A percentile compares a stretch with the other conserved stretches of the same genome.
These are phyloP conservation scores for Lepidium africanum DNA, from an alignment of 345 rosid species.

Conservation along the genomic window DNA sequence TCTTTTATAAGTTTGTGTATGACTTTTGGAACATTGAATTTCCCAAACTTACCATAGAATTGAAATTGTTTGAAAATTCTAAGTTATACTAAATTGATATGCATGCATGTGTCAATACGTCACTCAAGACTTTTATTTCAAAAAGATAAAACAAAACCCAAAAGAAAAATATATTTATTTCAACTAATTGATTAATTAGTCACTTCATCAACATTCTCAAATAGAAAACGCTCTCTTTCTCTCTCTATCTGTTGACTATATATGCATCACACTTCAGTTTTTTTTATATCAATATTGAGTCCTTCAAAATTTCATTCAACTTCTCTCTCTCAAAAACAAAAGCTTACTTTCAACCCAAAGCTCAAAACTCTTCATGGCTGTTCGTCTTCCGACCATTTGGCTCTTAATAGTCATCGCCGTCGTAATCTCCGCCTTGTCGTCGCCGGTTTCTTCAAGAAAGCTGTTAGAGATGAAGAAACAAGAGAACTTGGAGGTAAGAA, in stretches of 20 bases:
- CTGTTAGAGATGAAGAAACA: conserved; percentile 9
- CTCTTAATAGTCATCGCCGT: conserved; percentile 28
- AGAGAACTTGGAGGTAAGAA: conserved; percentile 18
- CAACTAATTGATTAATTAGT: conserved; percentile 8
- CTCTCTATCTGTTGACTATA: conserved; percentile 8
- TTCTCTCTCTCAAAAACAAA: neutral
- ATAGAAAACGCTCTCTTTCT: too few species aligned
- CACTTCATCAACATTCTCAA: conserved; percentile 12
- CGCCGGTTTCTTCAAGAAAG: conserved; percentile 44
- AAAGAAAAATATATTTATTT: conserved; percentile 7
- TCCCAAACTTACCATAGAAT: neutral
- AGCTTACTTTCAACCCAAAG: neutral
- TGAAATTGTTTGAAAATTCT: conserved; percentile 18
- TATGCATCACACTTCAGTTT: neutral
- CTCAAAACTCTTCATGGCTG: conserved; percentile 38
- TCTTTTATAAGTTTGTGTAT: neutral
- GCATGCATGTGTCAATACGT: conserved; percentile 19
- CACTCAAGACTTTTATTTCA: neutral
- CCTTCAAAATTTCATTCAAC: neutral
- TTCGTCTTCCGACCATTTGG: conserved; percentile 22
- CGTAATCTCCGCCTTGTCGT: conserved; percentile 24
- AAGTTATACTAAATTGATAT: neutral
- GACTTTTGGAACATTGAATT: neutral
- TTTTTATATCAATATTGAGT: neutral
- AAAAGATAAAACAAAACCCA: too few species aligned